Percentiles rank a stretch among this genome's conserved stretches.
phyloP scores from a whole-genome alignment of 352 stramenopile species.

The Phytophthora boehmeriae region DNA sequence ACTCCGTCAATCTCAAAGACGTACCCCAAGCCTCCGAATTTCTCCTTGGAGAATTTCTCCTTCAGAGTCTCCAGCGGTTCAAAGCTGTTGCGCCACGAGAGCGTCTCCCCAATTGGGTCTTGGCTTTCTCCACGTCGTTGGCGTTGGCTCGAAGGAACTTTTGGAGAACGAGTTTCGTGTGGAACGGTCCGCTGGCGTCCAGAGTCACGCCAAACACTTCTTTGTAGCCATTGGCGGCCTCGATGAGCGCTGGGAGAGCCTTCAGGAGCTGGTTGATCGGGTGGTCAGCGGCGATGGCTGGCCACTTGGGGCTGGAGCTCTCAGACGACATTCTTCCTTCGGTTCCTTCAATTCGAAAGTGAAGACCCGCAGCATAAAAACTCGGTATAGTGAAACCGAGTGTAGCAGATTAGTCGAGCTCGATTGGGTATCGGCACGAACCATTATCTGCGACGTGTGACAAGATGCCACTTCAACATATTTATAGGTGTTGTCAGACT shows the following conservation, averaged over 20 bases:
- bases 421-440: background rate
- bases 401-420: no score
- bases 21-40: constrained; percentile 27
- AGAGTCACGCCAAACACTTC: constrained; percentile 33
- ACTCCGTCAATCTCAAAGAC: constrained; percentile 34
- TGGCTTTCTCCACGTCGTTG: constrained; percentile 34
- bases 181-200: constrained; percentile 28
- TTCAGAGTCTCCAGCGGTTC: constrained; percentile 29
- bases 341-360: no score
- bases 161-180: constrained; percentile 34
- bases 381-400: background rate
- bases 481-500: constrained; percentile 9
- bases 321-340: constrained; percentile 12
- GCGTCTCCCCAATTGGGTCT: constrained; percentile 31
- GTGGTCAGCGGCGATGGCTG: constrained; percentile 20
- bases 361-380: no score
- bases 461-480: constrained; percentile 2
- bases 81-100: constrained; percentile 33
- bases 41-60: constrained; percentile 28
- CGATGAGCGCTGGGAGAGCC: constrained; percentile 20
- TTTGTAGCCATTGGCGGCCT: constrained; percentile 25
- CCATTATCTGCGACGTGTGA: constrained; percentile 12
- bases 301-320: constrained; percentile 20
- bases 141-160: constrained; percentile 35
- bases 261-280: constrained; percentile 31